Conservation (phyloP, 768 basidiomycete genomes). For the Boletus coccyginus region DNA sequence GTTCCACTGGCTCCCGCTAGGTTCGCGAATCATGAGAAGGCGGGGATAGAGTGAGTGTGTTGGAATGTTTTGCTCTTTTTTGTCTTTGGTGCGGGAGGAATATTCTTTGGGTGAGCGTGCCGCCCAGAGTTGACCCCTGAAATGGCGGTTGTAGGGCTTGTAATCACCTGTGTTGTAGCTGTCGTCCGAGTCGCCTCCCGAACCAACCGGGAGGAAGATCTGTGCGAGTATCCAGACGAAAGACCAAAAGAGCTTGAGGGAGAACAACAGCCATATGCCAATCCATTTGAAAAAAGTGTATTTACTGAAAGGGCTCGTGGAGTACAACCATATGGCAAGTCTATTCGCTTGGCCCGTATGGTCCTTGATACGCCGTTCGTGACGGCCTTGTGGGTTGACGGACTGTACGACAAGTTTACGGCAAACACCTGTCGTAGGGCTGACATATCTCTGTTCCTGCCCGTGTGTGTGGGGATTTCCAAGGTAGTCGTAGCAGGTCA, state of each 20-base stretch:
- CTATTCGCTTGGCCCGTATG: neutral
- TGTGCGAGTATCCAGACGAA: neutral
- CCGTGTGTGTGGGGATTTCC: slow-evolving; percentile 2
- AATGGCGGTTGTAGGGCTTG: neutral
- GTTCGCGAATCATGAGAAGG: slow-evolving; percentile 1
- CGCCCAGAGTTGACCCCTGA: slow-evolving; percentile 19
- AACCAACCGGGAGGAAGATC: neutral
- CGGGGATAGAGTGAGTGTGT: slow-evolving; percentile 16
- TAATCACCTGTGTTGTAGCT: slow-evolving; percentile 5
- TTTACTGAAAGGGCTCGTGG: neutral
- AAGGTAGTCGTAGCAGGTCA: slow-evolving; percentile 10
- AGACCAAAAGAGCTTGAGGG: slow-evolving; percentile 9
- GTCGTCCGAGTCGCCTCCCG: neutral
- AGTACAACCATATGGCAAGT: slow-evolving; percentile 15
- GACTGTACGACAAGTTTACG: slow-evolving; percentile 13
- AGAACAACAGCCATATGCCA: slow-evolving; percentile 6
- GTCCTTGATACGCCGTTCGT: slow-evolving; percentile 4
- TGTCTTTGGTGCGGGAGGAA: slow-evolving; percentile 3
- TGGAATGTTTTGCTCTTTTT: neutral
- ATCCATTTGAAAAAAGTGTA: slow-evolving; percentile 8
- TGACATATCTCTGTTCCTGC: slow-evolving; percentile 14
- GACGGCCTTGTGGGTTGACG: neutral
- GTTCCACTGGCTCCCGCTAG: slow-evolving; percentile 2
- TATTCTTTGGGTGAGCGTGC: slow-evolving; percentile 19
- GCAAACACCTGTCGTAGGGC: slow-evolving; percentile 15